Evolutionary conservation across 306 rosid genomes (phyloP).

Genomic region (barrel medic (Medicago truncatula)): DNA sequence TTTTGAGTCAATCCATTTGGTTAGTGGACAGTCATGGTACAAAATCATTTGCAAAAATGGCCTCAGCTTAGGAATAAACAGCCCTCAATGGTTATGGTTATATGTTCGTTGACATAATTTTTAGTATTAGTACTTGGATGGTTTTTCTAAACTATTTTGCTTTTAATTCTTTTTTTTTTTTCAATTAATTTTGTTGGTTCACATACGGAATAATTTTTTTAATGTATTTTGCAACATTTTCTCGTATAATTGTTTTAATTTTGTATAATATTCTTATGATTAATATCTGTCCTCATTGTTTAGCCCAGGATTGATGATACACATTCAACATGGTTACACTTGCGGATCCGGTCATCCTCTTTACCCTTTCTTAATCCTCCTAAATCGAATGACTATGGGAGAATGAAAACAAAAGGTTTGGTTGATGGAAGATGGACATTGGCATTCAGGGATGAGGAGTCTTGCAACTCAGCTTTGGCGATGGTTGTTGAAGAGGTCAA

Average conservation of each 20-base stretch:
- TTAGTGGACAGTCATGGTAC: slow-evolving; percentile 18
- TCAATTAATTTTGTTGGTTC: slow-evolving; percentile 19
- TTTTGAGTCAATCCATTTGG: slow-evolving; percentile 21
- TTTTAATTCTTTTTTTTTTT: background rate
- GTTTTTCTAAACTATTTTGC: slow-evolving; percentile 21
- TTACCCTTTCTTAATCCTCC: slow-evolving; percentile 67
- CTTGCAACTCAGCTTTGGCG: slow-evolving; percentile 74
- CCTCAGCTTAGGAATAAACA: slow-evolving; percentile 20
- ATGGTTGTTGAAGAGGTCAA: slow-evolving; percentile 72
- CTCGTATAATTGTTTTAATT: slow-evolving; percentile 12
- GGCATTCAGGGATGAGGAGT: slow-evolving; percentile 81
- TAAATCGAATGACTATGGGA: slow-evolving; percentile 48
- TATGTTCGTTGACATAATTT: background rate
- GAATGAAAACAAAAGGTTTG: slow-evolving; percentile 58
- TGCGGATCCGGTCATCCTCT: slow-evolving; percentile 81
- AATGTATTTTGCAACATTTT: slow-evolving; percentile 2
- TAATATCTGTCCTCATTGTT: slow-evolving; percentile 36
- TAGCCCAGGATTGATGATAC: slow-evolving; percentile 86
- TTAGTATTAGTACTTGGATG: background rate
- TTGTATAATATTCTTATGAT: slow-evolving; percentile 26
- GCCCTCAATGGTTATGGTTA: slow-evolving; percentile 14
- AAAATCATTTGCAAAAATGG: slow-evolving; percentile 19
- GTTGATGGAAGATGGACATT: slow-evolving; percentile 98
- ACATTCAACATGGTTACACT: slow-evolving; percentile 84
- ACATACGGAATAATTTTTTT: background rate